Evolutionary conservation across 352 stramenopile genomes (phyloP).

Genomic region (Pythium dissotocum): DNA sequence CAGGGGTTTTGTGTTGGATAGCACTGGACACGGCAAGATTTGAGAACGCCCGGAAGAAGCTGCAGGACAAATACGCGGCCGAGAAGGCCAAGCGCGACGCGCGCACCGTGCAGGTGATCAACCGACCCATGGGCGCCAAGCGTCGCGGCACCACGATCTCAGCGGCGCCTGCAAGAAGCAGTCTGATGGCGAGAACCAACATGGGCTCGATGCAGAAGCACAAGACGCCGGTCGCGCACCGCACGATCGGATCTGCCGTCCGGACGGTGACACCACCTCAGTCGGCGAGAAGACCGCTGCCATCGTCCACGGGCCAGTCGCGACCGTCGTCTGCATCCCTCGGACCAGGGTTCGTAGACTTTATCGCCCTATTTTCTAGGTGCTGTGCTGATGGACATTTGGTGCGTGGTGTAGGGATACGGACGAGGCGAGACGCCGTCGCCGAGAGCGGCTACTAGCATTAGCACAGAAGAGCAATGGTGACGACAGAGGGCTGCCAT

Average conservation of each 20-base stretch:
- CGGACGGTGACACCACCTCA: constrained; percentile 16
- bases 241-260: constrained; percentile 10
- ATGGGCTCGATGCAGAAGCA: constrained; percentile 15
- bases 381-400: not conserved
- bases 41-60: constrained; percentile 67
- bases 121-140: constrained; percentile 53
- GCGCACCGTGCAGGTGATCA: constrained; percentile 75
- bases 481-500: not conserved
- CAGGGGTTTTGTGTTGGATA: constrained; percentile 14
- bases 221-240: not conserved
- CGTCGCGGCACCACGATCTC: constrained; percentile 64
- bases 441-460: constrained; percentile 21
- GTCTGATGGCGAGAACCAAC: constrained; percentile 27
- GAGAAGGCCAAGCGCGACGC: constrained; percentile 73
- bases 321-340: constrained; percentile 10
- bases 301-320: not conserved
- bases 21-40: constrained; percentile 44
- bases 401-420: constrained; percentile 15
- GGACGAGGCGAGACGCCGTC: constrained; percentile 19
- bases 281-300: constrained; percentile 18
- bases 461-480: constrained; percentile 21
- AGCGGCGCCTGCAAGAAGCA: constrained; percentile 54
- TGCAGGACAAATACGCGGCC: constrained; percentile 77
- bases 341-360: constrained; percentile 12
- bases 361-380: not conserved